These are phyloP conservation scores for Chenopodium berlandieri DNA, from an alignment of 148 eudicot genomes.

Conservation along the genomic window DNA sequence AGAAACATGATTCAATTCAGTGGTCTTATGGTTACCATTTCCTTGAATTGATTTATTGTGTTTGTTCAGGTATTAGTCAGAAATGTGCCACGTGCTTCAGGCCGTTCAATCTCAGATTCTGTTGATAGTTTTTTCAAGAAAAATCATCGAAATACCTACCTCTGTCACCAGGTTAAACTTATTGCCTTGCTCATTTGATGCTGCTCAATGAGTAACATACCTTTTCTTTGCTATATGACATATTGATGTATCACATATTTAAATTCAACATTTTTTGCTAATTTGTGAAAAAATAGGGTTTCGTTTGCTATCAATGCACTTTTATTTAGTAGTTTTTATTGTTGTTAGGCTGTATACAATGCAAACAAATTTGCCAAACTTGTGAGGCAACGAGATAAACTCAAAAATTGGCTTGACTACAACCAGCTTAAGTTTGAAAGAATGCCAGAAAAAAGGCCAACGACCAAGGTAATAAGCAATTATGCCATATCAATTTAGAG, in stretches of 20 bases:
- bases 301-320: background rate
- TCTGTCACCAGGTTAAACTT: slow-evolving; percentile 74
- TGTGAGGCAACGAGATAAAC: slow-evolving; percentile 55
- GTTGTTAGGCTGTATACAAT: slow-evolving; percentile 75
- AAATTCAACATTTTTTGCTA: background rate
- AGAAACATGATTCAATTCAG: background rate
- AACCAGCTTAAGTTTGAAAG: slow-evolving; percentile 79
- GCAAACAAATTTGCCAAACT: slow-evolving; percentile 87
- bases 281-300: background rate
- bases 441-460: slow-evolving; percentile 80
- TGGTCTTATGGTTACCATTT: background rate
- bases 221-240: background rate
- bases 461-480: slow-evolving; percentile 49
- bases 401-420: slow-evolving; percentile 92
- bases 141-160: slow-evolving; percentile 78
- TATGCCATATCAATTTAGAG: background rate
- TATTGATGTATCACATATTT: too few species aligned
- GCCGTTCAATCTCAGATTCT: slow-evolving; percentile 69
- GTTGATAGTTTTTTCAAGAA: slow-evolving; percentile 76
- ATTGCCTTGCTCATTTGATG: background rate
- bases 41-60: slow-evolving; percentile 8
- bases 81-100: slow-evolving; percentile 73
- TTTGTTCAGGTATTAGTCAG: slow-evolving; percentile 77
- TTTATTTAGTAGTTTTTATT: background rate
- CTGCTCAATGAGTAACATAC: background rate